Evolutionary conservation across 805 yeast species (phyloP), one percentile per base, ranked within the genome.

Genomic region (Barnettozyma sucrosica): DNA sequence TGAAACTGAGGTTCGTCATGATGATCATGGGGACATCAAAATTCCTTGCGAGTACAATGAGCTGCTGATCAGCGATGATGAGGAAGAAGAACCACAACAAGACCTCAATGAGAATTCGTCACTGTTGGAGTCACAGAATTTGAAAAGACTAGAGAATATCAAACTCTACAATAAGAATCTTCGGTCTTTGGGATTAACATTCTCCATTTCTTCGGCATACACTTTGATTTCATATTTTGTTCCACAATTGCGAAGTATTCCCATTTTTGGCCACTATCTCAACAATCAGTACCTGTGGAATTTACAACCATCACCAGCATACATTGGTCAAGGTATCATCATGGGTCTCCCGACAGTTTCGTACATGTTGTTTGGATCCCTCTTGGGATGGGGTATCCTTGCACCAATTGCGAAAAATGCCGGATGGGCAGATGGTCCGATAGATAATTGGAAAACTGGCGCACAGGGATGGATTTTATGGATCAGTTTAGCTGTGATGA

Each of bases 391-490:
- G 99, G 96, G 79, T 0, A 66, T 92, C 1, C 68, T 92, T n/a
- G 92, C 93, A 0, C 97, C 97, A 4, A 49, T 87, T 49, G 81
- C 95, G 1, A 75, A 83, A 49, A 53, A 69, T 46, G 63, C 68
- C 51, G 85, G 81, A 4, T 93, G 98, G 97, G 95, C 96, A 0
- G 82, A 89, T 0, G 96, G 96, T 0, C 83, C 81, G 3, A 79
- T 88, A 2, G 93, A 85, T 61, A 96, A 89, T 66, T 93, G 97
- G 97, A 83, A 86, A 57, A 75, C 78, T 23, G 98, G 98, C 3
- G 86, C 90, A 1, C 97, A 92, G 61, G 99, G 98, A 7, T 92
- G 99, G 99, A 88, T 93, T 47, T 71, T 92, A 63, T 92, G 99
- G 99, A 72, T 89, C 46, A 82, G 95, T 62, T 74, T 92, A 55